Evolutionary conservation across 805 yeast genomes (phyloP).

Genomic region (Helenozyma baotianmanensis): DNA sequence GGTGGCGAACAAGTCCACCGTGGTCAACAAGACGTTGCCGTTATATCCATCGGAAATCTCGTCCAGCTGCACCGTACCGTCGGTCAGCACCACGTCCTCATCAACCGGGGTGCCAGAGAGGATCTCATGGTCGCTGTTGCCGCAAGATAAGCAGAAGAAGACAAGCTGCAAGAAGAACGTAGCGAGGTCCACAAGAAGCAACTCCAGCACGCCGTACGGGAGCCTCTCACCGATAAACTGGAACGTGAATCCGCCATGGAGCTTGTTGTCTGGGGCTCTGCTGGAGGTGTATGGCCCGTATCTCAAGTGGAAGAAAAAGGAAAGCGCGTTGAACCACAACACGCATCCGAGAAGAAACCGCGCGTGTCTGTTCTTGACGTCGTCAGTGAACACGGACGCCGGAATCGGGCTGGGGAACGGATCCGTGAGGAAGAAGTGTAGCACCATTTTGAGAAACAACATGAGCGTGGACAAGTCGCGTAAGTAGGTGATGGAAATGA

Average conservation of each 20-base stretch:
- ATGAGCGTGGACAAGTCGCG: conserved; percentile 37
- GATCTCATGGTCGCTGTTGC: conserved; percentile 27
- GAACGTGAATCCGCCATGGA: conserved; percentile 32
- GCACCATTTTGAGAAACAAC: conserved; percentile 21
- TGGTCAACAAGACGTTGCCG: conserved; percentile 32
- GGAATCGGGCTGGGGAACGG: conserved; percentile 21
- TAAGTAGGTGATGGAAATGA: conserved; percentile 35
- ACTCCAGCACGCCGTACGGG: conserved; percentile 22
- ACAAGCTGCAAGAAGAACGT: conserved; percentile 26
- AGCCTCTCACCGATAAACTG: conserved; percentile 38
- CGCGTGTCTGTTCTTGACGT: conserved; percentile 23
- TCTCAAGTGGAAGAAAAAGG: conserved; percentile 24
- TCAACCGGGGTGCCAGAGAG: conserved; percentile 12
- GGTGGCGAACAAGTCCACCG: conserved; percentile 21
- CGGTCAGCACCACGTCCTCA: conserved; percentile 5
- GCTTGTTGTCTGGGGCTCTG: conserved; percentile 13
- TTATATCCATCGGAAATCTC: conserved; percentile 34
- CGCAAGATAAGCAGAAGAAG: conserved; percentile 30
- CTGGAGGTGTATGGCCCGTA: conserved; percentile 21
- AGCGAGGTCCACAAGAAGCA: conserved; percentile 24
- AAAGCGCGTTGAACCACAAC: conserved; percentile 19
- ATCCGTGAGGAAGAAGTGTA: conserved; percentile 26
- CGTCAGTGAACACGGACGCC: conserved; percentile 17
- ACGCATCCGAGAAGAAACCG: conserved; percentile 24
- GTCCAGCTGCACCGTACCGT: conserved; percentile 14